These are phyloP conservation scores for Pseudogymnoascus sp. DNA, from an alignment of 2,329 filamentous ascomycete species.

Conservation along the genomic window DNA sequence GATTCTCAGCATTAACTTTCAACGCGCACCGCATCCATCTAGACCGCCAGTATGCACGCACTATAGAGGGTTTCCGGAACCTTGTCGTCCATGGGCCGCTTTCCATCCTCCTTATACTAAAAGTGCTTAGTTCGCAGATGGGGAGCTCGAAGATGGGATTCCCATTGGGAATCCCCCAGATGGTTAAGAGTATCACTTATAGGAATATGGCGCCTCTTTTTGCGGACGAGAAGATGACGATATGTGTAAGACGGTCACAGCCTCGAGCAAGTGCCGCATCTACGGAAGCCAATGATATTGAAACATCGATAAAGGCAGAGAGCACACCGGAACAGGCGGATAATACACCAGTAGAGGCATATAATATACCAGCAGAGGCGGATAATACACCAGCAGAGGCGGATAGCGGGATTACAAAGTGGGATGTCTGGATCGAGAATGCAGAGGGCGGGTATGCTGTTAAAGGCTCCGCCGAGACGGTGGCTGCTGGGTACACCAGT, in stretches of 20 bases:
- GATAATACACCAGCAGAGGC: conserved; percentile 28
- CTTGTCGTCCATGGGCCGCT: conserved; percentile 84
- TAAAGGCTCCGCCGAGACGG: conserved; percentile 41
- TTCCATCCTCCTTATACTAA: conserved; percentile 67
- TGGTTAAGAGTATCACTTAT: conserved; percentile 60
- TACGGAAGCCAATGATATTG: not conserved
- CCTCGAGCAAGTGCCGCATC: not conserved
- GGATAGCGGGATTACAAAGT: conserved; percentile 29
- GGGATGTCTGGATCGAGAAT: conserved; percentile 60
- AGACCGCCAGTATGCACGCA: conserved; percentile 61
- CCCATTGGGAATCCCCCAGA: conserved; percentile 21
- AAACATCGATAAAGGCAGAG: conserved; percentile 26
- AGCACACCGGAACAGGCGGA: conserved; percentile 19
- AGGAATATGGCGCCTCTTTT: conserved; percentile 77
- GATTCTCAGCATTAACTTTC: conserved; percentile 84
- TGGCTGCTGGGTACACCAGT: not conserved
- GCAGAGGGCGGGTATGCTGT: conserved; percentile 55
- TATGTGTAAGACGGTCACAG: conserved; percentile 53
- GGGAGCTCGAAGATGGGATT: conserved; percentile 18
- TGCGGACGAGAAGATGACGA: conserved; percentile 59
- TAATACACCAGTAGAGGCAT: conserved; percentile 33
- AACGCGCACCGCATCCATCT: conserved; percentile 91
- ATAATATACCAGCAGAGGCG: conserved; percentile 32
- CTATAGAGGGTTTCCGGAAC: conserved; percentile 65
- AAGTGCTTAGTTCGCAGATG: conserved; percentile 49